phyloP scores from a whole-genome alignment of 495 filamentous ascomycete species.

The Jackrogersella multiformis region DNA sequence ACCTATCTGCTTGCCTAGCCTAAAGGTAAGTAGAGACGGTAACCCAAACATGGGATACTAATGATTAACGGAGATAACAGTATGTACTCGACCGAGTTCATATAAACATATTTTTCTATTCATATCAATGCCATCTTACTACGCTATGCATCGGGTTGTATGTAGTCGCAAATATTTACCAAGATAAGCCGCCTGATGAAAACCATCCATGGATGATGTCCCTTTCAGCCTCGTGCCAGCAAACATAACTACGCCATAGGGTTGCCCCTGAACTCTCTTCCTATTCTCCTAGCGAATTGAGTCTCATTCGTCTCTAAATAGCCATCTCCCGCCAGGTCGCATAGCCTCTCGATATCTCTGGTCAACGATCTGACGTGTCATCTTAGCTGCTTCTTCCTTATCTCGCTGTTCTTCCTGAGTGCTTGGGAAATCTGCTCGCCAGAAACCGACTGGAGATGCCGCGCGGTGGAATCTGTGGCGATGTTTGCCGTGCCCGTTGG shows the following conservation, averaged over 20 bases:
- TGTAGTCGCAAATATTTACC: background rate
- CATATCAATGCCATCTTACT: background rate
- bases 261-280: conserved; percentile 2
- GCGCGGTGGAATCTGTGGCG: conserved; percentile 74
- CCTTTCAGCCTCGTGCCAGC: background rate
- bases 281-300: background rate
- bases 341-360: conserved; percentile 84
- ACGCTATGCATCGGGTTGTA: background rate
- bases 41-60: no score
- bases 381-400: conserved; percentile 65
- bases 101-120: background rate
- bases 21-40: no score
- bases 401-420: conserved; percentile 79
- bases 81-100: no score
- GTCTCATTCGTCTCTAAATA: conserved; percentile 79
- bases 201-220: no score
- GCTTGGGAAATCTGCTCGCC: conserved; percentile 85
- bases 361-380: conserved; percentile 70
- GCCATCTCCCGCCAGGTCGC: conserved; percentile 76
- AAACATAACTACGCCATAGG: background rate
- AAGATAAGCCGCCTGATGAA: background rate
- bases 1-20: no score
- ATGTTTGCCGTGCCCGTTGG: conserved; percentile 79
- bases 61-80: no score
- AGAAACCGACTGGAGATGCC: conserved; percentile 83